These are phyloP conservation scores for Hypoxylon fuscum DNA, from an alignment of 495 filamentous ascomycete genomes.

Conservation along the genomic window DNA sequence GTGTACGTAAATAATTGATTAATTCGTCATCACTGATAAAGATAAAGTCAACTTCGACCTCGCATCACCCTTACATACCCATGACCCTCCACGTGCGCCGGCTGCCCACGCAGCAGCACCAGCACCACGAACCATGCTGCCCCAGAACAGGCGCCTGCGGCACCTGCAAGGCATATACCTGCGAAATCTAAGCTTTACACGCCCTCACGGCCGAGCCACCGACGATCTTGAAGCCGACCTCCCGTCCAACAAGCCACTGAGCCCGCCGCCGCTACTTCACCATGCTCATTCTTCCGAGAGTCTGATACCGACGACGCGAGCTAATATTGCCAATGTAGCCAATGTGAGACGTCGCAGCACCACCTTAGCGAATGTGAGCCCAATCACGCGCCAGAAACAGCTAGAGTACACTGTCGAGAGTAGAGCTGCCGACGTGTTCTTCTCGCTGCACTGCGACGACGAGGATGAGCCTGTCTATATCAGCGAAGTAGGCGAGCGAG, in stretches of 20 bases:
- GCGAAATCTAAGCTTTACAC: conserved; percentile 78
- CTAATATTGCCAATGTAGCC: too few relatives aligned
- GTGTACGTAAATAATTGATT: too few relatives aligned
- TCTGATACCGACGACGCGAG: conserved; percentile 51
- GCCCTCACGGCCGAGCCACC: conserved; percentile 74
- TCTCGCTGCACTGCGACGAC: conserved; percentile 77
- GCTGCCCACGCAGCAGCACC: conserved; percentile 48
- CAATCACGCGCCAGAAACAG: conserved; percentile 74
- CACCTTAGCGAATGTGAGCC: conserved; percentile 72
- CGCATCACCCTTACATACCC: conserved; percentile 36
- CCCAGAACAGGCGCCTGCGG: conserved; percentile 86
- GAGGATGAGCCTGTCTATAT: conserved; percentile 82
- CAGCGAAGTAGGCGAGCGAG: conserved; percentile 80
- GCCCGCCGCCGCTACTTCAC: conserved; percentile 63
- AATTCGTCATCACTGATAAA: conserved; percentile 43
- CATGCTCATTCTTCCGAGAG: conserved; percentile 79
- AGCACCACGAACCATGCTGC: conserved; percentile 51
- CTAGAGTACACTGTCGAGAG: conserved; percentile 75
- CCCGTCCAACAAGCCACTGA: conserved; percentile 73
- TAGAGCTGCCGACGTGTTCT: conserved; percentile 88
- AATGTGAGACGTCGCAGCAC: conserved; percentile 72
- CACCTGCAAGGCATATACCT: conserved; percentile 88
- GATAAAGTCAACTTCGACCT: conserved; percentile 48
- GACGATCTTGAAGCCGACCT: conserved; percentile 86
- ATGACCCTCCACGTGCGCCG: conserved; percentile 56